Evolutionary conservation across 2,329 filamentous ascomycete species (phyloP).

Genomic region (Cladosporium halotolerans): DNA sequence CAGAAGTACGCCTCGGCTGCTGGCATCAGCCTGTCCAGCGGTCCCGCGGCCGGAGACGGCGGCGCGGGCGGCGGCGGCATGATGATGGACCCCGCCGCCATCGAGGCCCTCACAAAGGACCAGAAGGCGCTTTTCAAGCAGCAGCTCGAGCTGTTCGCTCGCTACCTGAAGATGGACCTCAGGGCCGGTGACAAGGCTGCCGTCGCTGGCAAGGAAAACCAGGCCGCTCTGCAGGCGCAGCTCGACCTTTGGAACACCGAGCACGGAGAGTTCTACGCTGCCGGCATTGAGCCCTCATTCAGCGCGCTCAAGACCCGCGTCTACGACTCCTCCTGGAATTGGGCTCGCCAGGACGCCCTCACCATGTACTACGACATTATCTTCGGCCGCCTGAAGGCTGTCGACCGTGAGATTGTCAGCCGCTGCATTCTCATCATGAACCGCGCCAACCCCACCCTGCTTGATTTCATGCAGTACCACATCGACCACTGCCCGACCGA

Average conservation of each 20-base stretch:
- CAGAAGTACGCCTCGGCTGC: slow-evolving; percentile 83
- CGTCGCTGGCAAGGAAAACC: slow-evolving; percentile 74
- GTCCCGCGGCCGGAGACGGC: slow-evolving; percentile 62
- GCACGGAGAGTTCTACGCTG: slow-evolving; percentile 92
- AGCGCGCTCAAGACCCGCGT: slow-evolving; percentile 88
- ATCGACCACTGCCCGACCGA: slow-evolving; percentile 98
- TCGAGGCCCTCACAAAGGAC: slow-evolving; percentile 95
- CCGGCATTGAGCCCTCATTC: slow-evolving; percentile 91
- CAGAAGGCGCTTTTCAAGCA: slow-evolving; percentile 96
- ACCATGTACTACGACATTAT: slow-evolving; percentile 99
- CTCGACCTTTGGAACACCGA: slow-evolving; percentile 92
- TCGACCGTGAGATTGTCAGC: slow-evolving; percentile 96
- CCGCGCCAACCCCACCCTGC: slow-evolving; percentile 86
- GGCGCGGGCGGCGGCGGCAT: slow-evolving; percentile 73
- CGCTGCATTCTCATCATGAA: slow-evolving; percentile 99
- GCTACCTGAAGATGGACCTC: slow-evolving; percentile 95
- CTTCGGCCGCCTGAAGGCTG: slow-evolving; percentile 84
- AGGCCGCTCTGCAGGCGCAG: slow-evolving; percentile 83
- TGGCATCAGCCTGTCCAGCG: slow-evolving; percentile 76
- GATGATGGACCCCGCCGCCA: slow-evolving; percentile 99
- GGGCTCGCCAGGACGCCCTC: slow-evolving; percentile 93
- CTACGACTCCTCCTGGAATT: slow-evolving; percentile 99
- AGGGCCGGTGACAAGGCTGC: slow-evolving; percentile 94
- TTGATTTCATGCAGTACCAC: slow-evolving; percentile 99
- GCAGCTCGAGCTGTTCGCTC: slow-evolving; percentile 87